A percentile compares a stretch with the other conserved stretches of the same genome.
Evolutionary conservation across 768 basidiomycete species (phyloP).

Genomic region (Tylopilus sp.): DNA sequence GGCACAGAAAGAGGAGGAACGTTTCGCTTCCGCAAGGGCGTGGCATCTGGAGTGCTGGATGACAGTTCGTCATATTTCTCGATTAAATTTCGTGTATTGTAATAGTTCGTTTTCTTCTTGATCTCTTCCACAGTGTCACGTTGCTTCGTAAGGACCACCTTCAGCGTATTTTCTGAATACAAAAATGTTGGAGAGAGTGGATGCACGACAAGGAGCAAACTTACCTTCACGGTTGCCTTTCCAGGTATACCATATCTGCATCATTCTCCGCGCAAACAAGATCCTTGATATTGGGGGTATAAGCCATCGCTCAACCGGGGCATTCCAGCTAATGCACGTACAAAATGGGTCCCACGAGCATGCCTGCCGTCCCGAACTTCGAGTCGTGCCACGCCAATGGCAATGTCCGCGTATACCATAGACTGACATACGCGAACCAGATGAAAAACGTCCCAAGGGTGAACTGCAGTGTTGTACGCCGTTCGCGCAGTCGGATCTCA

Average conservation of each 20-base stretch:
- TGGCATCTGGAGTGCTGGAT: conserved; percentile 26
- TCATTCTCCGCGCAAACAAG: conserved; percentile 72
- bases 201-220: background rate
- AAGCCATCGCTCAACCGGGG: conserved; percentile 1
- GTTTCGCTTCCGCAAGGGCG: conserved; percentile 43
- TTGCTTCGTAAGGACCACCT: conserved; percentile 69
- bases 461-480: conserved; percentile 69
- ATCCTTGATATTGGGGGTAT: conserved; percentile 41
- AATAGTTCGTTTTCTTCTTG: conserved; percentile 97
- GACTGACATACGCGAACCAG: conserved; percentile 68
- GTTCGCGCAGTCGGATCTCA: conserved; percentile 83
- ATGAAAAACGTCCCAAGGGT: conserved; percentile 73
- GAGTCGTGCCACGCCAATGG: conserved; percentile 35
- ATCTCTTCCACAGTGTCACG: conserved; percentile 89
- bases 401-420: conserved; percentile 68
- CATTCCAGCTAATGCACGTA: conserved; percentile 39
- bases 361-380: conserved; percentile 41
- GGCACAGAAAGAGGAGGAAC: conserved; percentile 28
- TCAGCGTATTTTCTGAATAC: conserved; percentile 71
- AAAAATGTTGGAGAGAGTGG: background rate
- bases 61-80: conserved; percentile 80
- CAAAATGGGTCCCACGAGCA: conserved; percentile 75
- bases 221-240: conserved; percentile 80
- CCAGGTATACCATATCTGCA: conserved; percentile 79
- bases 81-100: conserved; percentile 84